Evolutionary conservation across 2,329 filamentous ascomycete species (phyloP).

Genomic region (Botrytis aclada): DNA sequence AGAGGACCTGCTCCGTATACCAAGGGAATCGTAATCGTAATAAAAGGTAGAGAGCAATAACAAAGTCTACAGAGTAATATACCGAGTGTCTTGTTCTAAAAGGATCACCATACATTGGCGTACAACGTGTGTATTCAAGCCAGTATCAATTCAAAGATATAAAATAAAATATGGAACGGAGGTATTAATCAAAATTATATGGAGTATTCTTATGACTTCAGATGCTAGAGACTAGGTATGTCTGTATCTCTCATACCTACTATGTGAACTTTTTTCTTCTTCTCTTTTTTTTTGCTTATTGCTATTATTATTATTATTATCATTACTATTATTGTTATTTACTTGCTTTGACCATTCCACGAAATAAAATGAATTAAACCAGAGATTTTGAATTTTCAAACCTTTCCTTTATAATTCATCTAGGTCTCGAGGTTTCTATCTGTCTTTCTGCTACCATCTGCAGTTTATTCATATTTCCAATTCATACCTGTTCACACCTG

Average conservation of each 20-base stretch:
- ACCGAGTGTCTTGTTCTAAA: not conserved
- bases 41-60: not conserved
- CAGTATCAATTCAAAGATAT: not conserved
- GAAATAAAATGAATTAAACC: conserved; percentile 1
- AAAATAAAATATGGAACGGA: not conserved
- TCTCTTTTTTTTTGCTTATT: not conserved
- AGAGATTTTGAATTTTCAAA: not conserved
- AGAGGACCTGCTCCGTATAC: not conserved
- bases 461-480: not conserved
- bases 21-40: not conserved
- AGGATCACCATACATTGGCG: not conserved
- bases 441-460: not conserved
- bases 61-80: too few species aligned
- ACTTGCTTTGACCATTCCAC: conserved; percentile 5
- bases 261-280: not conserved
- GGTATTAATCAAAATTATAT: not conserved
- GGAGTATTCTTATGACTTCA: not conserved
- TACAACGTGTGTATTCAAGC: not conserved
- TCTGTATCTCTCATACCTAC: not conserved
- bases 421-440: not conserved
- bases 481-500: too few species aligned
- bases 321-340: not conserved
- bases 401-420: not conserved
- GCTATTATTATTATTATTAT: not conserved
- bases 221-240: not conserved